phyloP scores from a whole-genome alignment of 371 early-diverging fungal genomes.

The Rhizomucor pusillus region DNA sequence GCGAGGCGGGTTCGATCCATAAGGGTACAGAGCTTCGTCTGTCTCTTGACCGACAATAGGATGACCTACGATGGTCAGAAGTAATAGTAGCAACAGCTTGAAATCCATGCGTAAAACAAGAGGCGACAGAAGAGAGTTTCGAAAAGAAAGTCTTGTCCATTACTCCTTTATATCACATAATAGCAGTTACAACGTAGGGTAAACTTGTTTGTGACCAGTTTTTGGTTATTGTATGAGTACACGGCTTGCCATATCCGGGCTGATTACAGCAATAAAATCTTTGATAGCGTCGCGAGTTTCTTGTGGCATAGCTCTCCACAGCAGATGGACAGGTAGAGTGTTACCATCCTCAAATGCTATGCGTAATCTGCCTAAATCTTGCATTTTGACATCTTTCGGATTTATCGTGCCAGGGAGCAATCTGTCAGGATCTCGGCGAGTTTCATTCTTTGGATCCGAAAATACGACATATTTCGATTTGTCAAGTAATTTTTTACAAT shows the following conservation, averaged over 20 bases:
- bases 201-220: not conserved
- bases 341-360: constrained; percentile 1
- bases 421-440: not conserved
- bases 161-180: not conserved
- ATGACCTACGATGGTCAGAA: not conserved
- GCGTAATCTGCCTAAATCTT: not conserved
- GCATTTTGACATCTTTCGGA: not conserved
- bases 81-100: not conserved
- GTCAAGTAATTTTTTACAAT: constrained; percentile 27
- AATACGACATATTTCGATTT: constrained; percentile 13
- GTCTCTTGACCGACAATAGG: constrained; percentile 8
- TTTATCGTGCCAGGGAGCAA: constrained; percentile 9
- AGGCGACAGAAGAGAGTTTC: too few relatives aligned
- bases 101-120: not conserved
- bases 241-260: not conserved
- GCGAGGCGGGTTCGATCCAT: constrained; percentile 49
- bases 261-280: constrained; percentile 8
- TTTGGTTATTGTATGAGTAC: not conserved
- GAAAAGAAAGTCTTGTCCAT: not conserved
- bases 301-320: constrained; percentile 1
- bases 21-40: constrained; percentile 35
- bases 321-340: not conserved
- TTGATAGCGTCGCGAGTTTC: constrained; percentile 1
- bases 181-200: not conserved
- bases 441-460: constrained; percentile 12